Evolutionary conservation across 2,329 filamentous ascomycete species (phyloP), one percentile per base, ranked within the genome.

Genomic region (Massarina eburnea): DNA sequence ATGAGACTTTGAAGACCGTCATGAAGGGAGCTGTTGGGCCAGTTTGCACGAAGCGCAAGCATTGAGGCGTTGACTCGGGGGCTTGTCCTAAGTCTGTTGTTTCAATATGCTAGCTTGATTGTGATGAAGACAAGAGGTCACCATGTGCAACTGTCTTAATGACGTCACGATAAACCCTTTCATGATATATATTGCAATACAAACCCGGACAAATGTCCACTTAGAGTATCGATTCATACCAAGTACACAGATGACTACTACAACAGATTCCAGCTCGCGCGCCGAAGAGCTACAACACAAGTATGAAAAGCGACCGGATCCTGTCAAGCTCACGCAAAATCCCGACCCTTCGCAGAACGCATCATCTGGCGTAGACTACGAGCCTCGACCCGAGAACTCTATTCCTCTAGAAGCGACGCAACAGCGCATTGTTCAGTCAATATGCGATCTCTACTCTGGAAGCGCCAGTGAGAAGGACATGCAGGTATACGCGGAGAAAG

Each of bases 381-480:
- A 67, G 43, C 62, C 63, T 1, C 34, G 62, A 8, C 60, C 59
- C 0, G 52, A 59, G 14, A 46, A 52, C 0, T 60, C 56, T 1
- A 58, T 60, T 5, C 29, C 40, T 4, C 37, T 64, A 17, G 45
- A 50, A 8, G 43, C 53, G 2, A 46, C 45, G n/a, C 62, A 68
- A 17, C 60, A 76, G 43, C 55, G 62, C 5, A 77, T 78, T 32
- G 60, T 78, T 3, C 58, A 71, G 19, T 59, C 61, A 3, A 77
- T 79, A 41, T 65, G 65, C 18, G 71, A 66, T 8, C 58, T 79
- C 1, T 79, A 79, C 53, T 72, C 68, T 33, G 74, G 76, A 17
- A 75, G 73, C 41, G 73, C 73, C 4, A 73, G 65, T 43, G 72
- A 78, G 51, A 58, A 74, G 10, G 73, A 79, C 49, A 78, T 79